Base-by-base conservation (phyloP, 768 basidiomycete genomes). In the Mycena venus region DNA sequence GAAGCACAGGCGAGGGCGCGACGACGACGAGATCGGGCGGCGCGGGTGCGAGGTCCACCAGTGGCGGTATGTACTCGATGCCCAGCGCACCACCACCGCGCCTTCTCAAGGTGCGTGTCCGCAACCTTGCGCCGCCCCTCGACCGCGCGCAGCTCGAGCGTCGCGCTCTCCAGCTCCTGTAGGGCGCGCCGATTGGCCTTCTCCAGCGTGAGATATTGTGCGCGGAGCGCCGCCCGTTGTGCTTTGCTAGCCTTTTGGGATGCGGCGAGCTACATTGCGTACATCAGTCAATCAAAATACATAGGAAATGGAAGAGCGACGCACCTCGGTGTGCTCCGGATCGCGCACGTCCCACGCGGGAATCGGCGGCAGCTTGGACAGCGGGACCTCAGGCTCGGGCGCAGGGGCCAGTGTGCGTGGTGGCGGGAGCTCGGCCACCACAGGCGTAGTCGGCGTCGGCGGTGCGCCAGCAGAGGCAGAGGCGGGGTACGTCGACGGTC, bases 81-180 rank as follows among this genome's bases (percentile, higher is more conserved):
- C 93, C 93, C 65, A 94, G 84, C 69, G 84, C 80, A n/a, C 93
- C 93, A 44, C 82, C 83, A n/a, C 25, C 88, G 86, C 68, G 93
- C 93, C 81, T 88, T 89, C 80, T 93, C 91, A 70, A 92, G 81
- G 75, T 92, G 92, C 75, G 77, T 76, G 68, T 90, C 90, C 27
- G 92, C 90, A 23, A 91, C 84, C 75, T 85, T 88, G 66, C 92
- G 88, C 65, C 92, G 88, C 65, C 84, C 83, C 84, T 91, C 90
- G 21, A 90, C 90, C 44, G 87, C 87, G 67, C 87, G 87, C 69
- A 93, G 80, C 71, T 95, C 94, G 42, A 94, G 84, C 44, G 83
- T 84, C 36, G 91, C 85, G 78, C 90, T 82, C 25, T 93, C 91
- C 12, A 93, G 81, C 76, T 95, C 94, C 59, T 91, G 89, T 49